Evolutionary conservation across 2,329 filamentous ascomycete species (phyloP).

Genomic region (Fusarium compactum): DNA sequence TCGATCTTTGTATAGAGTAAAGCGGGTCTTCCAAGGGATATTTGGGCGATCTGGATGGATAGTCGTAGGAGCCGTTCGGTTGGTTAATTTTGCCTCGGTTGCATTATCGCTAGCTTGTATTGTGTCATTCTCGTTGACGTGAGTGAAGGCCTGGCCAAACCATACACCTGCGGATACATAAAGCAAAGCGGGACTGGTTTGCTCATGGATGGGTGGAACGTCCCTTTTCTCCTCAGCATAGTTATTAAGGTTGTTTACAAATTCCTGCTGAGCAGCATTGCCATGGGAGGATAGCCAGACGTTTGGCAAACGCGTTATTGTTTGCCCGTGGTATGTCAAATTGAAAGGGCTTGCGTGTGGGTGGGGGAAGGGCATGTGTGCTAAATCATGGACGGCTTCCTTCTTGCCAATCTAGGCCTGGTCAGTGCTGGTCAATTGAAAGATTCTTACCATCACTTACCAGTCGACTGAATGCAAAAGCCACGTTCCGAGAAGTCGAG

Average conservation of each 20-base stretch:
- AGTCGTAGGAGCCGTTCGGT: background rate
- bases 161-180: conserved; percentile 1
- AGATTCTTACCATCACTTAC: conserved; percentile 20
- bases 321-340: conserved; percentile 10
- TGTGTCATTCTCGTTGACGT: background rate
- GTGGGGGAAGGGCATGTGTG: background rate
- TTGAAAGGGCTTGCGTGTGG: background rate
- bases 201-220: background rate
- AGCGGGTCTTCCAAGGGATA: background rate
- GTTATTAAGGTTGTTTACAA: background rate
- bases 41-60: background rate
- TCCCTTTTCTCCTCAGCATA: background rate
- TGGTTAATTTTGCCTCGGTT: rapidly evolving
- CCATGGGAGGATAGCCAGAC: background rate
- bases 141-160: conserved; percentile 1
- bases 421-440: background rate
- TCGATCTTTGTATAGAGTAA: background rate
- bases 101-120: background rate
- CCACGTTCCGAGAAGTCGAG: conserved; percentile 68
- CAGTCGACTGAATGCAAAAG: conserved; percentile 59
- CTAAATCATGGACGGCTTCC: background rate
- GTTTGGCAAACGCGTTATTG: conserved; percentile 2
- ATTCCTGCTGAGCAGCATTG: background rate
- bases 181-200: background rate
- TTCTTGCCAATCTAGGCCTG: conserved; percentile 5